These are phyloP conservation scores for Eucalyptus curtisii DNA, from an alignment of 345 rosid genomes.

Conservation along the genomic window DNA sequence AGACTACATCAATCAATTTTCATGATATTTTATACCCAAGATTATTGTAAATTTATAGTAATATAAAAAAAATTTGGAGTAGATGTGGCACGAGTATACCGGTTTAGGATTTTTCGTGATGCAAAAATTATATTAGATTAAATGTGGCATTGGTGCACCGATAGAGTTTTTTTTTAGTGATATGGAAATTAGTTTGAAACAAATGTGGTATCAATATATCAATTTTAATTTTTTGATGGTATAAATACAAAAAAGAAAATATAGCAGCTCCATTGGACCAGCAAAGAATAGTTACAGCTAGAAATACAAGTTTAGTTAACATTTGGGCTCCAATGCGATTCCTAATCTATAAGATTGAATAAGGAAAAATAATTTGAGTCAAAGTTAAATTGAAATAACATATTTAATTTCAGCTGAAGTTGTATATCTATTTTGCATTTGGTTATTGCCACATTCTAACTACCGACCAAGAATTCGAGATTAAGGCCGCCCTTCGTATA, in stretches of 20 bases:
- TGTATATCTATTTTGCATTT: background rate
- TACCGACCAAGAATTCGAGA: background rate
- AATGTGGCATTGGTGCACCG: background rate
- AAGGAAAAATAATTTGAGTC: background rate
- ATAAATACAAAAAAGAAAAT: background rate
- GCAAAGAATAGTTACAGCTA: background rate
- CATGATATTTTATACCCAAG: background rate
- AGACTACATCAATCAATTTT: background rate
- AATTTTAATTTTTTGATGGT: background rate
- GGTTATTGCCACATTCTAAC: background rate
- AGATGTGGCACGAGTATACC: accelerated
- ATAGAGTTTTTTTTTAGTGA: background rate
- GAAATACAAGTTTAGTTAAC: background rate
- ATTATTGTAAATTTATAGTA: background rate
- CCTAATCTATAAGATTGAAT: background rate
- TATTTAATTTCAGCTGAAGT: background rate
- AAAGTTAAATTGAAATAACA: background rate
- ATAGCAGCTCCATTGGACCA: background rate
- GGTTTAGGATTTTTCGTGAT: accelerated
- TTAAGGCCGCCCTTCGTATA: accelerated
- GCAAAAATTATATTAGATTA: background rate
- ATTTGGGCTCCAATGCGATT: background rate
- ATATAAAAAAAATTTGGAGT: background rate
- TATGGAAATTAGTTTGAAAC: background rate
- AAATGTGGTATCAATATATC: background rate